Conservation (phyloP, 2,329 filamentous ascomycete genomes). For the Cladosporium austrohemisphaericum region DNA sequence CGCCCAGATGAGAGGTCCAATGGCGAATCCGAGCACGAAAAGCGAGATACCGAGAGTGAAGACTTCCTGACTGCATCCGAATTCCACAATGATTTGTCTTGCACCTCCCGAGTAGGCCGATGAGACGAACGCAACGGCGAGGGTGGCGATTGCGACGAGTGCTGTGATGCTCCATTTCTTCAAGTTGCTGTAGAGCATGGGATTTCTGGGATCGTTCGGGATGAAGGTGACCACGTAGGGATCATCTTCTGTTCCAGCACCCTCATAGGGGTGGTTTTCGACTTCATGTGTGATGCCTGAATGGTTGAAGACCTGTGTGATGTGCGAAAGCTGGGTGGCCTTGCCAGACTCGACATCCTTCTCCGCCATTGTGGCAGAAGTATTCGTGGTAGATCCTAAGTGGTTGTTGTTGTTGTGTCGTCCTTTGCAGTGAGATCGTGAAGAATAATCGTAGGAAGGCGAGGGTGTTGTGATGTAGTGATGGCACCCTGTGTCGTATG, state of each 20-base stretch:
- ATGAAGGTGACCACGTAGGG: constrained; percentile 67
- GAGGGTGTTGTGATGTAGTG: constrained; percentile 4
- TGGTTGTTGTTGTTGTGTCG: background rate
- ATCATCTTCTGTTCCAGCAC: constrained; percentile 59
- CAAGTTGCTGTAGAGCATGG: constrained; percentile 53
- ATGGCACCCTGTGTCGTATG: constrained; percentile 1
- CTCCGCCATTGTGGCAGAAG: constrained; percentile 22
- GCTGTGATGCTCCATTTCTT: constrained; percentile 66
- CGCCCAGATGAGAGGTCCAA: constrained; percentile 56
- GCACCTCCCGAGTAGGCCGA: constrained; percentile 63
- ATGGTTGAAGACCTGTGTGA: constrained; percentile 32
- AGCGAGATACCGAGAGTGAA: constrained; percentile 61
- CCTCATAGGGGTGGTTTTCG: constrained; percentile 31
- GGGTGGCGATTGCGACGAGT: constrained; percentile 61
- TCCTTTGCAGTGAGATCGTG: background rate
- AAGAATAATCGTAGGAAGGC: background rate
- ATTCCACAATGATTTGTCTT: constrained; percentile 52
- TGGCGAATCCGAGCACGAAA: constrained; percentile 60
- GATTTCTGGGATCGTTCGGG: constrained; percentile 63
- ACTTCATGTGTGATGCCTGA: constrained; percentile 34
- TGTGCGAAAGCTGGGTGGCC: constrained; percentile 25
- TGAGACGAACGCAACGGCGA: constrained; percentile 66
- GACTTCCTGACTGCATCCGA: constrained; percentile 51
- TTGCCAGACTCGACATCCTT: constrained; percentile 32
- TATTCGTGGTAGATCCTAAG: background rate